phyloP scores from a whole-genome alignment of 2,329 filamentous ascomycete species.

The Bertia moriformis region DNA sequence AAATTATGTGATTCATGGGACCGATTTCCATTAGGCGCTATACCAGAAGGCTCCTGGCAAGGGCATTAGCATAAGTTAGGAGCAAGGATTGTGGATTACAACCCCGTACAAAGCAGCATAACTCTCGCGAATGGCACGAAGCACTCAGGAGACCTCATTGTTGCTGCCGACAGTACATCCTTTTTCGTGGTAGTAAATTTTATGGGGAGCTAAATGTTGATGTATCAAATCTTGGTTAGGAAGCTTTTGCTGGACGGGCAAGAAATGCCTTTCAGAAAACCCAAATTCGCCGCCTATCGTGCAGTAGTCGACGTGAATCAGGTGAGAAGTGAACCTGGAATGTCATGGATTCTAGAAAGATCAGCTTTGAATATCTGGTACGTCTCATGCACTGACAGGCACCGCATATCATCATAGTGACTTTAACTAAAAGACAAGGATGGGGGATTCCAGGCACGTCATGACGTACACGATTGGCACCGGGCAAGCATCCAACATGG shows the following conservation, averaged over 20 bases:
- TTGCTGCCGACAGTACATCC: conserved; percentile 18
- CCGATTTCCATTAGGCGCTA: conserved; percentile 14
- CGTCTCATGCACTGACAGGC: not conserved
- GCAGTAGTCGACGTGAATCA: conserved; percentile 20
- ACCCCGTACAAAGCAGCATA: conserved; percentile 7
- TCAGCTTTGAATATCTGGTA: conserved; percentile 23
- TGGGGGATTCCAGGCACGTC: conserved; percentile 23
- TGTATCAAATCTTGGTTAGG: conserved; percentile 3
- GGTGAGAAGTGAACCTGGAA: conserved; percentile 18
- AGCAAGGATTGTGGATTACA: conserved; percentile 9
- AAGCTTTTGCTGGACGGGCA: conserved; percentile 2
- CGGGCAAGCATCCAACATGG: conserved; percentile 28
- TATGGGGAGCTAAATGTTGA: not conserved
- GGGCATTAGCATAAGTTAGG: conserved; percentile 9
- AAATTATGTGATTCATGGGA: conserved; percentile 16
- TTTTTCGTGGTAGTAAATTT: not conserved
- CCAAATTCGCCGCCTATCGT: conserved; percentile 25
- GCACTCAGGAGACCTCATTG: conserved; percentile 14
- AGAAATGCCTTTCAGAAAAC: conserved; percentile 6
- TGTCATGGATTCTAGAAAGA: conserved; percentile 21
- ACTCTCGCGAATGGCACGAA: conserved; percentile 8
- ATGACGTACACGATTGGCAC: conserved; percentile 28
- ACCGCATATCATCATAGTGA: not conserved
- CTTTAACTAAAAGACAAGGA: conserved; percentile 10
- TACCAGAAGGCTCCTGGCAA: conserved; percentile 10